Percentiles rank a stretch among this genome's conserved stretches.
These are phyloP conservation scores for Populus deltoides DNA, from an alignment of 345 rosid species.

Conservation along the genomic window DNA sequence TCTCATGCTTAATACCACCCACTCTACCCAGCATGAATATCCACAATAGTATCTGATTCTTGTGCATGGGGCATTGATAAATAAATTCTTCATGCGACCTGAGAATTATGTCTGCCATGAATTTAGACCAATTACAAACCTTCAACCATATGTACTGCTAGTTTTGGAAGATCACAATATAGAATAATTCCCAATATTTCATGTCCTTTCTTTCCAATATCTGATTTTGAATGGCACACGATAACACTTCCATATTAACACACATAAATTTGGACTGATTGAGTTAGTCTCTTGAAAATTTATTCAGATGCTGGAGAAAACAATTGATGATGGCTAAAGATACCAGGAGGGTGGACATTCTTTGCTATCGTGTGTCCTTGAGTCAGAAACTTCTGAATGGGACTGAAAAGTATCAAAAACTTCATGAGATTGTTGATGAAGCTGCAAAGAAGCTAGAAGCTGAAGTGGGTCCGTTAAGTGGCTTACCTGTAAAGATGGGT, in stretches of 20 bases:
- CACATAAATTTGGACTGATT: background rate
- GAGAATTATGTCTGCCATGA: background rate
- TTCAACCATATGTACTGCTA: background rate
- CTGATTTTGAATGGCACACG: background rate
- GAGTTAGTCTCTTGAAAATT: constrained; percentile 32
- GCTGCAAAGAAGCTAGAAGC: constrained; percentile 74
- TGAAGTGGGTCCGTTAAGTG: constrained; percentile 84
- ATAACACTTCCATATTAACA: background rate
- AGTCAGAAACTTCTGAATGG: constrained; percentile 72
- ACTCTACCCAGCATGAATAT: background rate
- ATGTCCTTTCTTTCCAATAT: background rate
- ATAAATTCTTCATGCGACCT: background rate
- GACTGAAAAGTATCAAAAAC: constrained; percentile 48
- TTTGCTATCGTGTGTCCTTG: constrained; percentile 77
- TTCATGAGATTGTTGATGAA: constrained; percentile 58
- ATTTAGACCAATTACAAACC: background rate
- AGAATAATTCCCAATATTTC: background rate
- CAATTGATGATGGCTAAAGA: constrained; percentile 71
- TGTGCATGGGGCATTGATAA: background rate
- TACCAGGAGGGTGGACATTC: constrained; percentile 79
- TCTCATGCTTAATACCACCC: background rate
- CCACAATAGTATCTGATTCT: background rate
- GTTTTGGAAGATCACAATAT: background rate
- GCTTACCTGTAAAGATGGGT: constrained; percentile 78
- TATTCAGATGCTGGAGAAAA: constrained; percentile 80